Evolutionary conservation across 2,329 filamentous ascomycete species (phyloP), one percentile per base, ranked within the genome.

Genomic region (Dactylonectria estremocensis): DNA sequence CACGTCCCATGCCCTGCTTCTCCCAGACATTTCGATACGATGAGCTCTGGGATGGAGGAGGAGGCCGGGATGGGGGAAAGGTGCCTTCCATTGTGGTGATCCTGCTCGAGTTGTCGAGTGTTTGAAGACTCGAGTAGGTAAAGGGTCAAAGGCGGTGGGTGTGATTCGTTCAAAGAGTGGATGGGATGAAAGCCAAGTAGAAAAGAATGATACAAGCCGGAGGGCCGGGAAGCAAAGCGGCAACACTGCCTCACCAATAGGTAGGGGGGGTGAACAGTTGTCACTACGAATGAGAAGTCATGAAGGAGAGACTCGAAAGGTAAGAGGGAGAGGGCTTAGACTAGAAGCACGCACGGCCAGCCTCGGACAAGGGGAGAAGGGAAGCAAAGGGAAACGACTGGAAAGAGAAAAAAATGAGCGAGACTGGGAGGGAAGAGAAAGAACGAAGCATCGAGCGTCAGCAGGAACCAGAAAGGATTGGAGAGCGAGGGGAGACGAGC

Each of bases 331-430:
- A 59, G 54, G 66, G 65, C 69, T 68, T 76, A 54, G 52, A 59
- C 59, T 68, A 74, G 72, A 72, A 74, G 72, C 70, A 22, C 28
- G 50, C 31, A 66, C 71, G 59, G 71, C 72, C 73, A 70, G 72
- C 74, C 66, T 74, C 62, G 49, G 61, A 72, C 59, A 67, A 52
- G 67, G 66, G 69, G 49, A 24, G 24, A 57, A 57, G 55, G 70
- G 53, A 69, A 73, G 45, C 59, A 69, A 66, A 67, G n/a, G 70
- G 72, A 72, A 74, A 63, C 33, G 63, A 74, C 70, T 60, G 58
- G 61, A 31, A 66, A 60, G 64, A 22, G 61, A 31, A 66, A 60
- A 66, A 22, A 66, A 60, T 64, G 37, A 48, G 43, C 58, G 53
- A 61, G 64, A n/a, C 40, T 45, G 49, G 20, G 33, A 66, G 46